phyloP scores from a whole-genome alignment of 495 filamentous ascomycete genomes.

The Lasiosphaeriaceae sp. region DNA sequence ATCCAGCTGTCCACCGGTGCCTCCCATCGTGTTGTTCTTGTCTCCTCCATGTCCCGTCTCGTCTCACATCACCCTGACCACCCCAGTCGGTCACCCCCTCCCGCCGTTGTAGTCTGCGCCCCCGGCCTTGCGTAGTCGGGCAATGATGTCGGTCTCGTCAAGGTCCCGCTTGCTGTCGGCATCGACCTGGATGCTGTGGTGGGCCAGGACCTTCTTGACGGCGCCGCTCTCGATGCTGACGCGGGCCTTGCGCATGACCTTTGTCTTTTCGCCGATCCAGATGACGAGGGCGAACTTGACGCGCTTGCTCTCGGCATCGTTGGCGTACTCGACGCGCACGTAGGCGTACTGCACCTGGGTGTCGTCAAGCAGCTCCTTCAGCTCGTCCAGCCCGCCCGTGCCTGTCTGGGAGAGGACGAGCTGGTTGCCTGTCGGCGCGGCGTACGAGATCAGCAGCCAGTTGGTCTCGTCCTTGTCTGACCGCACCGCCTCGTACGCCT shows the following conservation, averaged over 20 bases:
- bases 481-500: constrained; percentile 48
- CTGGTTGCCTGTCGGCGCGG: constrained; percentile 41
- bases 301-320: constrained; percentile 55
- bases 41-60: not conserved
- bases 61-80: no score
- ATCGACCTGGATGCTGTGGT: constrained; percentile 51
- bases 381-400: constrained; percentile 47
- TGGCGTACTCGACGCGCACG: constrained; percentile 54
- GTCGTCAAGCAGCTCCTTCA: constrained; percentile 41
- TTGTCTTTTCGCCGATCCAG: constrained; percentile 53
- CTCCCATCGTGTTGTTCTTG: no score
- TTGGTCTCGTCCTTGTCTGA: constrained; percentile 54
- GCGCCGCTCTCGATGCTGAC: constrained; percentile 54
- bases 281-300: constrained; percentile 56
- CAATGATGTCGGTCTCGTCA: constrained; percentile 51
- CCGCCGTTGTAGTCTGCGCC: constrained; percentile 60
- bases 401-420: constrained; percentile 46
- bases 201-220: constrained; percentile 52
- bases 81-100: constrained; percentile 32
- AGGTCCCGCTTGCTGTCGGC: constrained; percentile 48
- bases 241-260: constrained; percentile 57
- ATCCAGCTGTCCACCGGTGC: no score
- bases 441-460: constrained; percentile 55
- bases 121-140: constrained; percentile 49
- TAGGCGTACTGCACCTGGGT: constrained; percentile 54